Percentiles rank a stretch among this genome's conserved stretches.
phyloP scores from a whole-genome alignment of 2,329 filamentous ascomycete genomes.

The Calonectria crousiana region DNA sequence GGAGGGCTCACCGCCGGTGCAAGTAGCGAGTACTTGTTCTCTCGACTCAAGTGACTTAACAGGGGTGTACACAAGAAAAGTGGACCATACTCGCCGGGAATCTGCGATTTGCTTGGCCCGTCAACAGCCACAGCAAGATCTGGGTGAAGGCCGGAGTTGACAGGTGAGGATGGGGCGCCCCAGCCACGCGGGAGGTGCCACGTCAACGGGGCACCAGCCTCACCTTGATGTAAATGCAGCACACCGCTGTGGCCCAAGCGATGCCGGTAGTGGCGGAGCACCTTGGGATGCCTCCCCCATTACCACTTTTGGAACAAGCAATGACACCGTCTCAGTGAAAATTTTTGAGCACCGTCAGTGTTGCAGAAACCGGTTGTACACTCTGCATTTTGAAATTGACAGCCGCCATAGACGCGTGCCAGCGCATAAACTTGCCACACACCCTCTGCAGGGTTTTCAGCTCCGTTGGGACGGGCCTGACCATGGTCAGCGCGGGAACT shows the following conservation, averaged over 20 bases:
- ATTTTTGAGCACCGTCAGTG: slow-evolving; percentile 34
- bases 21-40: slow-evolving; percentile 47
- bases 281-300: slow-evolving; percentile 43
- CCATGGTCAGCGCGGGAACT: slow-evolving; percentile 10
- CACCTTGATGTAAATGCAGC: slow-evolving; percentile 40
- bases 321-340: slow-evolving; percentile 18
- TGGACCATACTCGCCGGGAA: slow-evolving; percentile 19
- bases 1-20: slow-evolving; percentile 39
- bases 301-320: slow-evolving; percentile 37
- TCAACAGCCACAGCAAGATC: slow-evolving; percentile 35
- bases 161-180: slow-evolving; percentile 38
- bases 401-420: slow-evolving; percentile 40
- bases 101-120: slow-evolving; percentile 39
- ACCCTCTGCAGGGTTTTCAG: slow-evolving; percentile 42
- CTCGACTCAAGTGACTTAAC: slow-evolving; percentile 45
- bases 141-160: slow-evolving; percentile 33
- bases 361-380: slow-evolving; percentile 39
- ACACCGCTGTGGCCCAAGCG: slow-evolving; percentile 38
- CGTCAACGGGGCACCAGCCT: slow-evolving; percentile 57
- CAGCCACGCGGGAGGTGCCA: slow-evolving; percentile 55
- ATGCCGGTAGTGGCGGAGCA: slow-evolving; percentile 54
- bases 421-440: slow-evolving; percentile 43
- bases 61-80: slow-evolving; percentile 31
- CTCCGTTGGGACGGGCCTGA: slow-evolving; percentile 26
- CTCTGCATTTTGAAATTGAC: slow-evolving; percentile 23